Base-by-base conservation (phyloP, 257 asterid species). In the Eustoma russellianum region DNA sequence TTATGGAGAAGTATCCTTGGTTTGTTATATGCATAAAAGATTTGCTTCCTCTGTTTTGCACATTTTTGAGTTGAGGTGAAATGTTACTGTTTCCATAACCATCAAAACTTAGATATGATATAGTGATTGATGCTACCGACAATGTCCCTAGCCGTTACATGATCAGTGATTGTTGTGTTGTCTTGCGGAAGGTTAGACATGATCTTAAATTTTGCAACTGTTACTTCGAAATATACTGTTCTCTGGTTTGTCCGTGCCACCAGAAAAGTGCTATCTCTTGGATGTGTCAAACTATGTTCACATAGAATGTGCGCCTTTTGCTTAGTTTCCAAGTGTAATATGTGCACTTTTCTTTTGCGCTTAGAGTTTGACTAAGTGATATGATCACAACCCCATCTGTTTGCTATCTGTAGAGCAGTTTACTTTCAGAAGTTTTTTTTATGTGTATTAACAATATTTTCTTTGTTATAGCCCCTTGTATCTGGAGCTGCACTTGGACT, bases 401-500 rank as follows among this genome's bases (percentile, higher is more conserved):
- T 24, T 38, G 43, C 9, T 7, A 33, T 2, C 19, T 41, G 14
- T 52, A 17, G 3, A 13, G 24, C 16, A 7, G 13, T 46, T 2
- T 30, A 44, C 33, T 33, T 33, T 41, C 46, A n/a, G 46, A 11
- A 16, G 34, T 19, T 6, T 7, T 34, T 15, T 12, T n/a, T 3
- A 12, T 33, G 17, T 3, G 13, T n/a, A 14, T 69, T 74, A 60
- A 75, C 50, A 48, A 50, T 46, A 63, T 51, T 16, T 55, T 53
- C 33, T 16, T 69, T 55, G 48, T 55, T 67, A 73, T 62, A 92
- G 98, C 97, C 97, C 68, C 84, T 92, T 43, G 52, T 92, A 68
- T 88, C 98, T 61, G 98, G 98, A 72, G 98, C 98, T 65, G 98
- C 98, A 63, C 72, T 92, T 11, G 98, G 98, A 64, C 74, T 88